Conservation (phyloP, 2,329 filamentous ascomycete genomes). For the Podosphaera xanthii region DNA sequence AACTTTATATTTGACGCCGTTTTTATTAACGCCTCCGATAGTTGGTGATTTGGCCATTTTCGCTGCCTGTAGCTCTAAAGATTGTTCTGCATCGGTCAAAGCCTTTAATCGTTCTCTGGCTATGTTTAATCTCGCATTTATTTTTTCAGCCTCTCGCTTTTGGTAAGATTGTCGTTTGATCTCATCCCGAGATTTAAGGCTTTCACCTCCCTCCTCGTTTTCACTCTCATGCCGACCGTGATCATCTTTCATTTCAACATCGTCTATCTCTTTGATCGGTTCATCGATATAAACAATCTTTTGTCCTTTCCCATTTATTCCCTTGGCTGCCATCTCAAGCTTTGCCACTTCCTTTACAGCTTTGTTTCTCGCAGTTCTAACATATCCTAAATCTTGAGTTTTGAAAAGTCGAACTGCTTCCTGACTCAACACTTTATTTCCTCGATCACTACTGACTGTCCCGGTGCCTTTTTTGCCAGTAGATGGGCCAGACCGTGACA, state of each 20-base stretch:
- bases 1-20: slow-evolving; percentile 38
- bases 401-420: slow-evolving; percentile 40
- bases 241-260: slow-evolving; percentile 5
- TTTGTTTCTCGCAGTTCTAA: slow-evolving; percentile 38
- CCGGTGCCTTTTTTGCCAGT: slow-evolving; percentile 29
- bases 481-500: slow-evolving; percentile 25
- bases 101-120: slow-evolving; percentile 31
- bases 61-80: slow-evolving; percentile 33
- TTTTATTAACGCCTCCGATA: slow-evolving; percentile 32
- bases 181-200: slow-evolving; percentile 9
- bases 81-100: slow-evolving; percentile 30
- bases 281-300: slow-evolving; percentile 18
- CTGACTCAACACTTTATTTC: slow-evolving; percentile 29
- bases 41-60: slow-evolving; percentile 44
- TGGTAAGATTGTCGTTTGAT: slow-evolving; percentile 20
- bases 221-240: slow-evolving; percentile 7
- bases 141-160: slow-evolving; percentile 23
- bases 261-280: slow-evolving; percentile 11
- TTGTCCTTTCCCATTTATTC: slow-evolving; percentile 14
- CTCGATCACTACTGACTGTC: slow-evolving; percentile 32
- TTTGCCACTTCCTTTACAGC: slow-evolving; percentile 31
- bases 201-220: slow-evolving; percentile 9
- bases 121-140: slow-evolving; percentile 25
- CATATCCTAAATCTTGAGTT: slow-evolving; percentile 44
- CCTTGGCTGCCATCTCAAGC: slow-evolving; percentile 30